Evolutionary conservation across 192 early-diverging fungal species (phyloP), one percentile per base, ranked within the genome.

Genomic region (Chytriomyces sp.): DNA sequence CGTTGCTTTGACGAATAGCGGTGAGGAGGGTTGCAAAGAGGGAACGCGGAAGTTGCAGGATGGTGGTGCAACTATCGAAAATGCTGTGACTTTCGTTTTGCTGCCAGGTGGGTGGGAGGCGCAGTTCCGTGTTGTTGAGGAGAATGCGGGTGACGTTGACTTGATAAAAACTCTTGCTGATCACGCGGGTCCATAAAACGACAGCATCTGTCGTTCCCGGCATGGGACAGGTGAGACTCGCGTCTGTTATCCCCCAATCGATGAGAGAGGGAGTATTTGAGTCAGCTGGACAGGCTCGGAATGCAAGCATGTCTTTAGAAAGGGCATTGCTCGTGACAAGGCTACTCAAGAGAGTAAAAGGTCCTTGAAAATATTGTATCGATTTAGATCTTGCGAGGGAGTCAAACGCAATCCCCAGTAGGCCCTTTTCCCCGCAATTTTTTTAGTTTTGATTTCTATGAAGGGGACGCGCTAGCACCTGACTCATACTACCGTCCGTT

Each of bases 41-140:
- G n/a, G 7, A 30, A 8, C 14, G 10, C 8, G 58, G 58, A 4
- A 73, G 22, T 8, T 25, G 52, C 37, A 63, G 19, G 17, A 73
- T 39, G 10, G 71, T 73, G n/a, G 71, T 73, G 38, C 73, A 74
- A 25, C 31, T 37, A 39, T 74, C 73, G 22, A 74, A 39, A 54
- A 74, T 65, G 55, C 63, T 66, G 3, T 57, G 26, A 5, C 19
- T 41, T 38, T 39, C 63, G 5, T 5, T 39, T 25, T 49, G 25
- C 44, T 74, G 73, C 72, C 61, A 64, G 2, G 25, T 61, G 10
- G 44, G 0, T n/a, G n/a, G 22, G 14, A 67, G 28, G n/a, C 8
- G 19, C 28, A 65, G 17, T 17, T 0, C 10, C 19, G 34, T 38
- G 38, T 22, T 10, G 14, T 54, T 55, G n/a, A 74, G 26, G n/a